Base-by-base conservation (phyloP, 1,284 basidiomycete genomes). In the Polyporus tsugae region DNA sequence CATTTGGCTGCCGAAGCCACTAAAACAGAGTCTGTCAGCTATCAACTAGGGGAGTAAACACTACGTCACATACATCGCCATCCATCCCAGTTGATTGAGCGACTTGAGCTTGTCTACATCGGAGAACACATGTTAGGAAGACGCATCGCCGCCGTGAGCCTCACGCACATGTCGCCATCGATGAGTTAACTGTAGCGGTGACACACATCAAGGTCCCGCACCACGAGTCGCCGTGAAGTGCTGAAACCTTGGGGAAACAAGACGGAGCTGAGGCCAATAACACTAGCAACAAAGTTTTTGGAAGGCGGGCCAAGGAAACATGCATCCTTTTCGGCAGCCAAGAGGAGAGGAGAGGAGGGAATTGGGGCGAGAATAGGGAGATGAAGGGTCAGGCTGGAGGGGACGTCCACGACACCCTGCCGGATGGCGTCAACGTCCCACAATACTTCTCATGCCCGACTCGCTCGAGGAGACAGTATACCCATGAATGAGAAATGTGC, bases 1-100 rank as follows among this genome's bases (percentile, higher is more conserved):
- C 89, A 90, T 90, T 42, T 77, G 78, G 17, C 70, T 74, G 1
- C 89, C 89, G 73, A 88, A 90, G 2, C 89, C 89, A 61, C 86
- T 88, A 67, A 59, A 62, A 49, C 19, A 22, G 38, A 9, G 41
- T 22, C 44, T 36, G 52, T 64, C 63, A 64, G 35, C 59, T 19
- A 46, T 49, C n/a, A 3, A 22, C 5, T 36, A 25, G 19, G 42
- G 60, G 41, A 57, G 11, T 44, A 39, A n/a, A 46, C 19, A 46
- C 19, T 4, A 25, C 6, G 19, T 25, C 60, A 63, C 76, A 79
- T 75, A 86, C 85, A 89, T 81, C 52, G 85, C 86, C 76, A 88
- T 82, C 86, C 87, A 88, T 61, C 87, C 87, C 44, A 87, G 74
- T 60, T 83, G 79, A 62, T 78, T 77, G 29, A 84, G 73, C 25